A percentile compares a stretch with the other conserved stretches of the same genome.
These are phyloP conservation scores for Venturia effusa DNA, from an alignment of 2,329 filamentous ascomycete species.

Conservation along the genomic window DNA sequence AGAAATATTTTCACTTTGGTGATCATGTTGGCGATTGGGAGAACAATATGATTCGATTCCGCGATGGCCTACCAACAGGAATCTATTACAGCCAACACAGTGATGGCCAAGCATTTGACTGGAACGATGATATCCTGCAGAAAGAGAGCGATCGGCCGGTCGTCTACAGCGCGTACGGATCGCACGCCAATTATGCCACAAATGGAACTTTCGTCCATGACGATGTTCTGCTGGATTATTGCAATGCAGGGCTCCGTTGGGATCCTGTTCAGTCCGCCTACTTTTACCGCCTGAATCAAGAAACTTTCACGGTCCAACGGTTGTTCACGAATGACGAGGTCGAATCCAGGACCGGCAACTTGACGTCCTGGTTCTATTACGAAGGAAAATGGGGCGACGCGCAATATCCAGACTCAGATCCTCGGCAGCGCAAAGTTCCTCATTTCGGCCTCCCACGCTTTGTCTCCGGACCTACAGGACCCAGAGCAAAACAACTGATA, in stretches of 20 bases:
- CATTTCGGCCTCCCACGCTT: slow-evolving; percentile 81
- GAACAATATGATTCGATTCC: slow-evolving; percentile 61
- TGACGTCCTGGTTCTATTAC: slow-evolving; percentile 58
- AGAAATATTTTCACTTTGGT: slow-evolving; percentile 64
- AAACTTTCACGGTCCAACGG: neutral
- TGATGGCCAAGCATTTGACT: slow-evolving; percentile 53
- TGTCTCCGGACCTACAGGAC: slow-evolving; percentile 77
- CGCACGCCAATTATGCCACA: slow-evolving; percentile 54
- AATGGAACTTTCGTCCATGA: slow-evolving; percentile 36
- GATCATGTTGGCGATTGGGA: slow-evolving; percentile 55
- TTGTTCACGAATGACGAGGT: slow-evolving; percentile 17
- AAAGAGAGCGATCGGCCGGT: slow-evolving; percentile 37
- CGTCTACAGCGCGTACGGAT: slow-evolving; percentile 51
- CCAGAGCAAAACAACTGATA: slow-evolving; percentile 74
- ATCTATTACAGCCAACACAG: slow-evolving; percentile 56
- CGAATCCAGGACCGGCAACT: slow-evolving; percentile 33
- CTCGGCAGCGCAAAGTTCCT: slow-evolving; percentile 50
- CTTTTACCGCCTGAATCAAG: slow-evolving; percentile 41
- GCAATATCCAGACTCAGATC: slow-evolving; percentile 41
- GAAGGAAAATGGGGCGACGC: slow-evolving; percentile 52
- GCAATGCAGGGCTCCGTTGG: slow-evolving; percentile 40
- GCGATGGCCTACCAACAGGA: slow-evolving; percentile 40
- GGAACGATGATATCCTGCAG: slow-evolving; percentile 50
- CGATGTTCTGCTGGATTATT: slow-evolving; percentile 5
- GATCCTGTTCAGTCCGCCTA: slow-evolving; percentile 47